Base-by-base conservation (phyloP, 78 protist species). In the Dictyostelium firmibasis region DNA sequence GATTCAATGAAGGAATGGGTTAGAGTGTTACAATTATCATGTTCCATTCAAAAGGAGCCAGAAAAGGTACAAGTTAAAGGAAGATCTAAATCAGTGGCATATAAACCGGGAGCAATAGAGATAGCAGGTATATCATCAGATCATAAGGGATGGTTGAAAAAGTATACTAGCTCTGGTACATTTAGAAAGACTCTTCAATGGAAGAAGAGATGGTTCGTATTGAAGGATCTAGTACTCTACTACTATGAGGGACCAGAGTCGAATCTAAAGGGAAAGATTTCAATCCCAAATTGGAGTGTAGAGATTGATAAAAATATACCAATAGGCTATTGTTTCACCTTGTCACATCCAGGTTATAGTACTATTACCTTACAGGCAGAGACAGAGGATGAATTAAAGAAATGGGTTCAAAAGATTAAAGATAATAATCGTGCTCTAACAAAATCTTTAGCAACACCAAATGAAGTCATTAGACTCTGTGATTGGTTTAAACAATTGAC, bases 181-280 rank as follows among this genome's bases (percentile, higher is more conserved):
- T 62, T 86, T 20, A 47, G 93, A 57, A 86, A 86, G 41, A 29
- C 76, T 16, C 27, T 81, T 4, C 67, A 33, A 53, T 86, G 93
- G 93, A 86, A 86, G 31, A 86, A 86, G 43, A 38, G 85, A 50
- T 86, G 93, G 93, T 83, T 64, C 44, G 96, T 92, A 29, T 62
- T 92, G n/a, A 92, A 92, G 27, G 96, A 92, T 83, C 38, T 84
- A 36, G 91, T 92, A 0, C 33, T 92, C n/a, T 92, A 92, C 20
- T 83, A 47, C 36, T 92, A 86, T 64, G 93, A 86, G 5, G 75
- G 75, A 6, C 76, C 84, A 23, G 83, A 86, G 41, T 35, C 81
- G 1, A 35, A 29, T 20, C 27, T 86, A 25, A 86, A 86, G 7
- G 85, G 85, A 6, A 86, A 86, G 33, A 31, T 57, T 11, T 75